Conservation (phyloP, 495 filamentous ascomycete species). For the Bryoglossum gracile region DNA sequence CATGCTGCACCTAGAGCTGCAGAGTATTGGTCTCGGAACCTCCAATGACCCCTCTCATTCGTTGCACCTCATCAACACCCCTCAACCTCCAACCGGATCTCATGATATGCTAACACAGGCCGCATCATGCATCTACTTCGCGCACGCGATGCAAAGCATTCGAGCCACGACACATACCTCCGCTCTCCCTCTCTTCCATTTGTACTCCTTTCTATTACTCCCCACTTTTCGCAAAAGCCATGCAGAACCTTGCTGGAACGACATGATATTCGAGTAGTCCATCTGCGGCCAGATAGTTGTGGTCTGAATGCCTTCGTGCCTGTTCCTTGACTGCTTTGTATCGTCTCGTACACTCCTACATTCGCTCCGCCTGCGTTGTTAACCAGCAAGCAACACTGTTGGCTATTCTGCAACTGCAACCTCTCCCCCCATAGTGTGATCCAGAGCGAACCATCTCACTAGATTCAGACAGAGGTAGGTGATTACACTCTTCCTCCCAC, state of each 20-base stretch:
- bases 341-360: slow-evolving; percentile 20
- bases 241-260: slow-evolving; percentile 19
- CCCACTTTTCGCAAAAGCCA: slow-evolving; percentile 24
- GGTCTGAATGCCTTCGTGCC: slow-evolving; percentile 22
- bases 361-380: slow-evolving; percentile 26
- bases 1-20: slow-evolving; percentile 14
- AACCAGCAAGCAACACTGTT: too few relatives aligned
- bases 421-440: slow-evolving; percentile 23
- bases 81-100: slow-evolving; percentile 16
- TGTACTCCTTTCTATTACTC: slow-evolving; percentile 18
- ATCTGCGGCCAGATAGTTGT: slow-evolving; percentile 7
- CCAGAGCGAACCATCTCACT: slow-evolving; percentile 23
- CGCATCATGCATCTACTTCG: slow-evolving; percentile 7
- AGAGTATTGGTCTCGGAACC: not conserved
- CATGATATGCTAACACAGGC: slow-evolving; percentile 16
- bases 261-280: slow-evolving; percentile 3
- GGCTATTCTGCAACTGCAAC: too few relatives aligned
- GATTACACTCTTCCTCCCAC: slow-evolving; percentile 27
- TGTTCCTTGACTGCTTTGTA: slow-evolving; percentile 13
- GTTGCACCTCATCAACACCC: not conserved
- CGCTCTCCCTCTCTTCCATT: slow-evolving; percentile 1
- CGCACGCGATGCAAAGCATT: slow-evolving; percentile 39
- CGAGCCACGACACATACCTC: slow-evolving; percentile 49
- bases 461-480: slow-evolving; percentile 37
- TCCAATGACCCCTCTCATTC: slow-evolving; percentile 6